Evolutionary conservation across 805 yeast genomes (phyloP), one percentile per base, ranked within the genome.

Genomic region (Cephaloascus albidus): DNA sequence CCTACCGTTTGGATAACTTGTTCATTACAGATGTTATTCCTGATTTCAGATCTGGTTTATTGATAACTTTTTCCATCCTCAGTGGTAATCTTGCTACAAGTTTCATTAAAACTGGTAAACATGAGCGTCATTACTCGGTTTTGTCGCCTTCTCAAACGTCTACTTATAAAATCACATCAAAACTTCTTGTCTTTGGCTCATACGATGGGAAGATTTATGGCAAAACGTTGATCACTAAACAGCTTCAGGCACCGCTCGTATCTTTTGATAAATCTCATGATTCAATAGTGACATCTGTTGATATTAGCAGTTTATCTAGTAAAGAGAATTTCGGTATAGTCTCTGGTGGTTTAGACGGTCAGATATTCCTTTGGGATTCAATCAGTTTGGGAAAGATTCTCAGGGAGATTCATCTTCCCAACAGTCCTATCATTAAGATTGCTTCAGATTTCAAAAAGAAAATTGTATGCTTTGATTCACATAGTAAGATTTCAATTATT

Each of bases 151-250:
- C 55, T 33, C 61, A 59, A 4, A 49, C 57, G 1, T 53, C 61
- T 3, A 44, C 55, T 4, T 61, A 47, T 40, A 51, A 54, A 17
- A 36, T 58, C 38, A 47, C 57, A 36, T 43, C 46, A 16, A 53
- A 53, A 40, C 43, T 46, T 17, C 37, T 59, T 2, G 42, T 53
- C 0, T 57, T 54, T 41, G 65, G 64, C 6, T 45, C 58, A 40
- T 57, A 60, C 59, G 61, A 60, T 45, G 61, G 63, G 20, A 47
- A 50, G 20, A 48, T 61, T 2, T 50, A 28, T n/a, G 55, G 56
- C 14, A 38, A 38, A 17, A 33, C 36, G 17, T 20, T 46, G 4
- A 12, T 36, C 12, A 32, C 38, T n/a, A 38, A 27, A 36, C 6
- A 23, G 12, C 28, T 23, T 12, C 12, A 8, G 10, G 28, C 6